These are phyloP conservation scores for Neonectria sp. DNA, from an alignment of 2,329 filamentous ascomycete genomes.

Conservation along the genomic window DNA sequence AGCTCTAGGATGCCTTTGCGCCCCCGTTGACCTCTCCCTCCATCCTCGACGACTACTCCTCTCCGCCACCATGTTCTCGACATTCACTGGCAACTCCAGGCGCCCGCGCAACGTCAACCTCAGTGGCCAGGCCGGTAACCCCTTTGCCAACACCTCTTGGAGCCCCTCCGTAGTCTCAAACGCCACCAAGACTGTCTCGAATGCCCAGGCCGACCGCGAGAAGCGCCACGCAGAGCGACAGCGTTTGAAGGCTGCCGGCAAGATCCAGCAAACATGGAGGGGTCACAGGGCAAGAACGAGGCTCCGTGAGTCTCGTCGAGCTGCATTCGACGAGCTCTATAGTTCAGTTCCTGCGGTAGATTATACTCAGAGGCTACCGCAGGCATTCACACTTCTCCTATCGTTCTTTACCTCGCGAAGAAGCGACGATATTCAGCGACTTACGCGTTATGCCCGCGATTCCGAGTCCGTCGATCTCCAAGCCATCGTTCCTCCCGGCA, in stretches of 20 bases:
- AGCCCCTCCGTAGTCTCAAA: slow-evolving; percentile 70
- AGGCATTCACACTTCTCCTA: slow-evolving; percentile 64
- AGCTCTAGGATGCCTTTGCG: slow-evolving; percentile 33
- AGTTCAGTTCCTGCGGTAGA: slow-evolving; percentile 51
- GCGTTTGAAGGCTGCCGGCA: slow-evolving; percentile 79
- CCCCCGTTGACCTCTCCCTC: slow-evolving; percentile 24
- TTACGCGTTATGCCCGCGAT: slow-evolving; percentile 63
- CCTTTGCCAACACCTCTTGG: slow-evolving; percentile 78
- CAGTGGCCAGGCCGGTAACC: slow-evolving; percentile 86
- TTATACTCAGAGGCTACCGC: slow-evolving; percentile 53
- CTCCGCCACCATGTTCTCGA: slow-evolving; percentile 80
- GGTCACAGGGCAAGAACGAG: slow-evolving; percentile 76
- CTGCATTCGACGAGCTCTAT: slow-evolving; percentile 75
- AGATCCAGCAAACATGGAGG: slow-evolving; percentile 87
- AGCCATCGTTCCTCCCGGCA: slow-evolving; percentile 51
- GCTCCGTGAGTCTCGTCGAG: slow-evolving; percentile 71
- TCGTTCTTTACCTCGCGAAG: slow-evolving; percentile 63
- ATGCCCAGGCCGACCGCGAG: slow-evolving; percentile 88
- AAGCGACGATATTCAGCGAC: slow-evolving; percentile 64
- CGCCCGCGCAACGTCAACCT: slow-evolving; percentile 94
- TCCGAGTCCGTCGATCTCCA: slow-evolving; percentile 54
- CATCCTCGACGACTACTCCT: slow-evolving; percentile 23
- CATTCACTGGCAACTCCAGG: slow-evolving; percentile 90
- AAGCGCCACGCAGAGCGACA: slow-evolving; percentile 86
- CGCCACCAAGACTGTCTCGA: slow-evolving; percentile 83